phyloP scores from a whole-genome alignment of 345 rosid genomes.

The Noccaea bulbosa region DNA sequence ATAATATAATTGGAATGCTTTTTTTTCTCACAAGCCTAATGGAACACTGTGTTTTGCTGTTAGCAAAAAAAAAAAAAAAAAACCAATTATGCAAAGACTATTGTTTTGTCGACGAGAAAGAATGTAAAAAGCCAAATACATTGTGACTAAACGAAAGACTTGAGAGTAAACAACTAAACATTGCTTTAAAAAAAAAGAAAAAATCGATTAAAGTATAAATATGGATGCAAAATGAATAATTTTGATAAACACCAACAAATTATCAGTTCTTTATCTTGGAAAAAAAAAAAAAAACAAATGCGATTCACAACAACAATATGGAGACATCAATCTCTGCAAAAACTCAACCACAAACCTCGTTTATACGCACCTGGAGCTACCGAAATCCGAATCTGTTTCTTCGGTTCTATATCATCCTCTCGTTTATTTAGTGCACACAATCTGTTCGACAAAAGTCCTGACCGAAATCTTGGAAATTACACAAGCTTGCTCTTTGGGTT shows the following conservation, averaged over 20 bases:
- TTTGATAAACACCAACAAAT: not conserved
- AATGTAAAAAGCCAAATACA: too few relatives aligned
- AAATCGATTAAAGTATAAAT: too few relatives aligned
- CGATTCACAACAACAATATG: slow-evolving; percentile 7
- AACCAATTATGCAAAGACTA: too few relatives aligned
- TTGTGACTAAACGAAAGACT: too few relatives aligned
- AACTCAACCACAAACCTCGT: not conserved
- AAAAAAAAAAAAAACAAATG: slow-evolving; percentile 40
- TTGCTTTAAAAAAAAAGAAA: too few relatives aligned
- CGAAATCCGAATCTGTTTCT: not conserved
- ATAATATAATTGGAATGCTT: too few relatives aligned
- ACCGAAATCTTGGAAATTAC: slow-evolving; percentile 29
- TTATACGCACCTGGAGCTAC: not conserved
- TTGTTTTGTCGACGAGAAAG: too few relatives aligned
- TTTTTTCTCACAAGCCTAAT: too few relatives aligned
- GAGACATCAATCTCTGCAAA: slow-evolving; percentile 19
- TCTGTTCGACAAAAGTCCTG: slow-evolving; percentile 59
- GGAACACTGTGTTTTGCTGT: too few relatives aligned
- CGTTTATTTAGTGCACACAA: slow-evolving; percentile 38
- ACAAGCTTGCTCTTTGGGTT: slow-evolving; percentile 55
- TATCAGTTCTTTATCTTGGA: not conserved
- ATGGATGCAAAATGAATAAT: slow-evolving; percentile 1
- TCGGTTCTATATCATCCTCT: not conserved
- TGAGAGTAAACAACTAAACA: too few relatives aligned
- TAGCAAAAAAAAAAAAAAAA: too few relatives aligned